Conservation (phyloP, 2,329 filamentous ascomycete genomes). For the Pseudohalonectria lignicola region DNA sequence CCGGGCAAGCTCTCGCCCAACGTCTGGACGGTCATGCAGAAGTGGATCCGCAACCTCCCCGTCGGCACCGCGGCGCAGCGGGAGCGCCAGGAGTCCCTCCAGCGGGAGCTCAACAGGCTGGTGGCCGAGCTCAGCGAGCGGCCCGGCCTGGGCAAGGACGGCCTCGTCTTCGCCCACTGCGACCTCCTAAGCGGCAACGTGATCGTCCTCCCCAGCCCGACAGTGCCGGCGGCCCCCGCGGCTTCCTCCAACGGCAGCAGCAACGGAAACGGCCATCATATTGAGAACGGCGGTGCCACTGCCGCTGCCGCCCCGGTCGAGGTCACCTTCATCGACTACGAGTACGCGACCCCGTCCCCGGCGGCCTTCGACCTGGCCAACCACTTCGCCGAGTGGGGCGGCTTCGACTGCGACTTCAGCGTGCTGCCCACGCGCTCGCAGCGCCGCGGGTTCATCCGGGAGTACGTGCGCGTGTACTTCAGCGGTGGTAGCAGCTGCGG, state of each 20-base stretch:
- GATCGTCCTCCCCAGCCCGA: conserved; percentile 57
- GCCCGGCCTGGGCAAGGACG: conserved; percentile 63
- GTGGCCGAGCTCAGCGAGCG: conserved; percentile 63
- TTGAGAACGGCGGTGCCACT: conserved; percentile 9
- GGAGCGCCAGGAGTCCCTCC: conserved; percentile 55
- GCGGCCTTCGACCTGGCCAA: conserved; percentile 95
- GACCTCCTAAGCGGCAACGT: conserved; percentile 95
- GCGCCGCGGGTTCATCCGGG: conserved; percentile 68
- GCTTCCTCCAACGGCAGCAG: conserved; percentile 4
- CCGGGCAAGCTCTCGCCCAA: conserved; percentile 69
- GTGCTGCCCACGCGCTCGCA: conserved; percentile 69
- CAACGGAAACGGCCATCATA: too few relatives aligned
- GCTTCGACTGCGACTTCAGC: conserved; percentile 86
- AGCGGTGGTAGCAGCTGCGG: conserved; percentile 26
- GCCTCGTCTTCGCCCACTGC: conserved; percentile 87
- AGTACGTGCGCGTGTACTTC: conserved; percentile 73
- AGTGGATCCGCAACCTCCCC: conserved; percentile 85
- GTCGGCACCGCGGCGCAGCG: conserved; percentile 58
- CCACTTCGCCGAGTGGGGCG: conserved; percentile 97
- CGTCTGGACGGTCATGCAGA: conserved; percentile 90
- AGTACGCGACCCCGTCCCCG: conserved; percentile 89
- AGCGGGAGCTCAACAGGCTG: conserved; percentile 63
- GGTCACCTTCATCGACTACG: conserved; percentile 93
- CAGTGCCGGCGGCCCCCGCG: conserved; percentile 1
- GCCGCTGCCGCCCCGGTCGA: conserved; percentile 27